Conservation (phyloP, 805 yeast genomes). For the Grigorovia transvaalensis region DNA sequence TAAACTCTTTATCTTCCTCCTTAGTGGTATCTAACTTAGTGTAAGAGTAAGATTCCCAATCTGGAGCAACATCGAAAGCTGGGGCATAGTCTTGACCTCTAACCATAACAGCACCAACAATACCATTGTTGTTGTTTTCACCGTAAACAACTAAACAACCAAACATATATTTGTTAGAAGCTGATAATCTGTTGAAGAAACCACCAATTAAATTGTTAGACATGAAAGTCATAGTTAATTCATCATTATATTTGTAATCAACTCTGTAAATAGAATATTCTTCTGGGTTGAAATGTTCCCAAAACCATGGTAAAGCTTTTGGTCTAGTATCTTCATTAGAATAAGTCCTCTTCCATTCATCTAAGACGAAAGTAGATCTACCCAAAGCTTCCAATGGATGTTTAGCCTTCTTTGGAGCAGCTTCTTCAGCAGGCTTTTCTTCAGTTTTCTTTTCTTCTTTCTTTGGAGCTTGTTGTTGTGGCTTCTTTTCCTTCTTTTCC, state of each 20-base stretch:
- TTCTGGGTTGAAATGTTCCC: conserved; percentile 84
- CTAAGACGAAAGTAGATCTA: too few relatives aligned
- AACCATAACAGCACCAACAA: conserved; percentile 85
- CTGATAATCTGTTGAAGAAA: too few relatives aligned
- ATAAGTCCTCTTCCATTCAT: too few relatives aligned
- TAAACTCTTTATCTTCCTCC: conserved; percentile 65
- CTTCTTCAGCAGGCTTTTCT: conserved; percentile 29
- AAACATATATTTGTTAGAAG: conserved; percentile 87
- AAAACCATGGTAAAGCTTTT: conserved; percentile 94
- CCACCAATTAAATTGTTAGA: conserved; percentile 97
- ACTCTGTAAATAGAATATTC: conserved; percentile 96
- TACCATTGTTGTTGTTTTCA: conserved; percentile 97
- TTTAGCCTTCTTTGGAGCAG: conserved; percentile 56
- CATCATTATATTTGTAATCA: conserved; percentile 95
- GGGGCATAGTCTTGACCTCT: conserved; percentile 89
- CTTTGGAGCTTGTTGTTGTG: too few relatives aligned
- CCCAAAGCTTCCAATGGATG: too few relatives aligned
- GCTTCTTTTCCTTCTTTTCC: conserved; percentile 35
- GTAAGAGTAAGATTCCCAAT: conserved; percentile 91
- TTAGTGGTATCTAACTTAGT: conserved; percentile 71
- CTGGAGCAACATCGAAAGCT: conserved; percentile 98
- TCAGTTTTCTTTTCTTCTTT: too few relatives aligned
- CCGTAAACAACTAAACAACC: conserved; percentile 93
- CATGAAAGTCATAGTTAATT: conserved; percentile 94
- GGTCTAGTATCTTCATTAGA: too few relatives aligned